Evolutionary conservation across 495 filamentous ascomycete genomes (phyloP), one percentile per base, ranked within the genome.

Genomic region (Echria macrotheca): DNA sequence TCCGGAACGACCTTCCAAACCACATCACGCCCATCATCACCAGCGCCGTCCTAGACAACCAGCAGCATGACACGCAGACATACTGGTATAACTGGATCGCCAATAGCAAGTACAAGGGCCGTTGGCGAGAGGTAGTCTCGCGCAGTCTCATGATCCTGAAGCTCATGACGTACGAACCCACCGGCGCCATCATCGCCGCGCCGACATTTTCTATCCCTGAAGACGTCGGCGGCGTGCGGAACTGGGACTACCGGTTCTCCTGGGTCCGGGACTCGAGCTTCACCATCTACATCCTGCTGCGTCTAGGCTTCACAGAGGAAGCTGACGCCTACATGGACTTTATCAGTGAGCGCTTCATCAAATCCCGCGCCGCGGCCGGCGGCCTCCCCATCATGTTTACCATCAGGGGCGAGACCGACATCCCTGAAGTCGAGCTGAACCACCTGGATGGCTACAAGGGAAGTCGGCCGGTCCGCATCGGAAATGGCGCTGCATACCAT

Each of bases 351-450:
- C 77, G 81, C 14, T 75, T 87, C 46, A 68, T 76, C 45, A 69
- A 72, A 39, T 67, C 74, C 29, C 57, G 73, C 46, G 48, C 60
- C 25, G 15, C 68, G 52, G 66, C 75, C 49, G 63, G 78, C 45
- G 66, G 79, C n/a, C 65, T 88, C 4, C 84, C 84, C 12, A 85
- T 88, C 57, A 88, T 88, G 84, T 86, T 87, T 53, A 85, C 81
- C 11, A 86, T 88, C 54, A 72, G 77, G 6, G 84, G 84, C 31
- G 81, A 82, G 40, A 85, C 78, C 24, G 82, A 86, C 28, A 83
- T 87, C 44, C 83, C 83, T 5, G 84, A 87, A 58, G 59, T 72
- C 26, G 81, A 83, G 51, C 68, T 86, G 8, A 59, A 68, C 37
- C 84, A 88, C 50, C 72, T 88, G 11, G 77, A 82, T 37, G 84